These are phyloP conservation scores for Candida silvicultrix DNA, from an alignment of 805 yeast species.

Conservation along the genomic window DNA sequence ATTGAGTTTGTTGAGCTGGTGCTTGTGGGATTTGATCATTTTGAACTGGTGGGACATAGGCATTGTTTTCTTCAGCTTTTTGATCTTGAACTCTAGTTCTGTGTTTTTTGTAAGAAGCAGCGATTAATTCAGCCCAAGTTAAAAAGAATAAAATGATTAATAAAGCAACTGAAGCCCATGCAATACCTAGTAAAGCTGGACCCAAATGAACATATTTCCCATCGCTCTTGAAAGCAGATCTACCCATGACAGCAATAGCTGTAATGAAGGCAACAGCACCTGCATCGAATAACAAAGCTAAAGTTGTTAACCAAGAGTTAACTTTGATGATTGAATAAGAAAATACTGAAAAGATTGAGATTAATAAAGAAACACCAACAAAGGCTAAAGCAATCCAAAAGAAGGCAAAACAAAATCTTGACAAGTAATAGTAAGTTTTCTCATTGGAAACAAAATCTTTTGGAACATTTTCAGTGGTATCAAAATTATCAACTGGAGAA, in stretches of 20 bases:
- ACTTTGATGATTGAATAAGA: conserved; percentile 50
- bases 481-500: conserved; percentile 70
- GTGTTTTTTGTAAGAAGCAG: conserved; percentile 46
- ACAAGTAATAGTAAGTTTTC: conserved; percentile 53
- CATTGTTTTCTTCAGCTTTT: conserved; percentile 13
- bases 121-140: conserved; percentile 44
- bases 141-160: conserved; percentile 44
- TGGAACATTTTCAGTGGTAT: conserved; percentile 48
- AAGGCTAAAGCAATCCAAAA: conserved; percentile 54
- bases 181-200: conserved; percentile 49
- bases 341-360: conserved; percentile 49
- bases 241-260: conserved; percentile 72
- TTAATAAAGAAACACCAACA: conserved; percentile 53
- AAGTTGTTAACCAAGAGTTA: conserved; percentile 41
- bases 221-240: conserved; percentile 52
- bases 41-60: conserved; percentile 8
- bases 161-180: conserved; percentile 66
- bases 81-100: conserved; percentile 30
- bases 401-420: conserved; percentile 62
- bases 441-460: conserved; percentile 45
- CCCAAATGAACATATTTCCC: conserved; percentile 45
- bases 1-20: conserved; percentile 19
- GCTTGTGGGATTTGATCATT: conserved; percentile 20
- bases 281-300: conserved; percentile 48
- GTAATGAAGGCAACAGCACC: conserved; percentile 70